Evolutionary conservation across 176 grass and related monocot genomes (phyloP).

Genomic region (Oryza glumipatula): DNA sequence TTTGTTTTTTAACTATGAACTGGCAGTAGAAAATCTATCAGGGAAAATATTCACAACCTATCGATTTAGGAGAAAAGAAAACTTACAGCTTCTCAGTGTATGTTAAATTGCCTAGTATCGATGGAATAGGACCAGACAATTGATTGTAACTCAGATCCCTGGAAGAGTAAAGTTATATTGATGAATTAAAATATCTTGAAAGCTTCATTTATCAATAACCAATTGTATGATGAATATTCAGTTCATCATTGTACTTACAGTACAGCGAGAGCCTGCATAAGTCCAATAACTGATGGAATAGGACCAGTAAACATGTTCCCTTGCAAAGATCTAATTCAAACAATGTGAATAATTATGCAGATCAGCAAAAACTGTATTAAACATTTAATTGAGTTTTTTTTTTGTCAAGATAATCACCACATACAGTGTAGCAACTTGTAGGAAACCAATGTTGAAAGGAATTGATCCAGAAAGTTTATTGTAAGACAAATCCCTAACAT

Average conservation of each 20-base stretch:
- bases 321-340: constrained; percentile 82
- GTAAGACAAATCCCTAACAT: constrained; percentile 94
- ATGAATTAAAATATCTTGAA: constrained; percentile 8
- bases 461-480: constrained; percentile 83
- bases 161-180: not conserved
- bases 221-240: not conserved
- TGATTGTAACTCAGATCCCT: constrained; percentile 96
- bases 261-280: constrained; percentile 97
- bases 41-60: not conserved
- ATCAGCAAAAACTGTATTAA: not conserved
- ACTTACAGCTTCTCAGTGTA: constrained; percentile 99
- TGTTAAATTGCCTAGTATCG: constrained; percentile 92
- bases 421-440: constrained; percentile 98
- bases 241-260: constrained; percentile 59
- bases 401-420: constrained; percentile 24
- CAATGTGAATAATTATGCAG: not conserved
- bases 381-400: not conserved
- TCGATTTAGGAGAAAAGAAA: constrained; percentile 15
- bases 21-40: not conserved
- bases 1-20: not conserved
- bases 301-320: constrained; percentile 82
- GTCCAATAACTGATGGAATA: constrained; percentile 95
- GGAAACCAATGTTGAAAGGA: constrained; percentile 97
- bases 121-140: constrained; percentile 80
- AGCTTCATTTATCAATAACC: not conserved